Base-by-base conservation (phyloP, 352 stramenopile species). In the Phytophthora ramorum region DNA sequence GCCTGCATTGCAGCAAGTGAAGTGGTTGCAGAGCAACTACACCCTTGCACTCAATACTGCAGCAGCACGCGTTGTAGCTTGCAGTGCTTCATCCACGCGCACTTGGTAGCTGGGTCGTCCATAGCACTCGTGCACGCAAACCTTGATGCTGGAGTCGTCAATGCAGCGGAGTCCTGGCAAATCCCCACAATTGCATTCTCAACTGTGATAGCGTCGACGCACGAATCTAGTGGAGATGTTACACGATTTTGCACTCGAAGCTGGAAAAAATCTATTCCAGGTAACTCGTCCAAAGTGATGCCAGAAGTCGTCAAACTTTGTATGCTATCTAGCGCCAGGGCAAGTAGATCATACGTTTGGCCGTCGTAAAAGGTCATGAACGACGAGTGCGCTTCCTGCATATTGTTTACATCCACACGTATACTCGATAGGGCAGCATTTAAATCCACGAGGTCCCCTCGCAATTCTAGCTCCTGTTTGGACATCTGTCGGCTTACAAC, bases 401-500 rank as follows among this genome's bases (percentile, higher is more conserved):
- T 10, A 10, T 32, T 22, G 28, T 30, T 71, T 20, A 56, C 49
- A 44, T 71, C 63, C 32, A 71, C 57, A 19, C 43, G 57, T n/a
- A 66, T 48, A 17, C 16, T 50, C 32, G 50, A 37, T 20, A 71
- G 22, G 35, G 56, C 63, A 35, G 44, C 24, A 41, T 61, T 71
- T 44, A 71, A 35, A 60, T 66, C 56, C 2, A 35, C 28, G 7
- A 66, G 32, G 19, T 46, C 55, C 20, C 56, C 63, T 37, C 20
- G 40, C 10, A 71, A 17, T 26, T 58, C 56, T 13, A 71, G 32
- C 28, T 57, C 50, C 9, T 54, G 45, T 5, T 40, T 24, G 16
- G 49, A 63, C 22, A 47, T 50, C 40, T 71, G 63, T 58, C 24
- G 41, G 17, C 50, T 62, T 9, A 61, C 43, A 48, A 66, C 20